phyloP scores from a whole-genome alignment of 1,284 basidiomycete species.

The Pholiota adiposa region DNA sequence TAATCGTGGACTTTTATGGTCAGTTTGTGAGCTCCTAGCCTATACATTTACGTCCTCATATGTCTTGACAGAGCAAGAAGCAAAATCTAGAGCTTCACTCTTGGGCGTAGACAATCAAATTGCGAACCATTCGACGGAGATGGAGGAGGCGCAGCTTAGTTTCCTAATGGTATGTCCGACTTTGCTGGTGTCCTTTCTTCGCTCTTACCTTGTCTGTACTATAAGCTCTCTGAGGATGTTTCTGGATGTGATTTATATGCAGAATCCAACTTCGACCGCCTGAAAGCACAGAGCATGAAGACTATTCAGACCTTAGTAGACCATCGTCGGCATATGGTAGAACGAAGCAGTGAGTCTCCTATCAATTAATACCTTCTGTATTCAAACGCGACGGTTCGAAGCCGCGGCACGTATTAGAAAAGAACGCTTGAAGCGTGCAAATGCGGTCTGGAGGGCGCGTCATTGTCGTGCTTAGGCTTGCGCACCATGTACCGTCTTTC shows the following conservation, averaged over 20 bases:
- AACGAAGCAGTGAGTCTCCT: conserved; percentile 6
- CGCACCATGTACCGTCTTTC: too few species aligned
- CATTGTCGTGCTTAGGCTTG: background rate
- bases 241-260: conserved; percentile 1
- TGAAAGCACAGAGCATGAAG: conserved; percentile 16
- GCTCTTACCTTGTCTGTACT: too few species aligned
- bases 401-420: conserved; percentile 5
- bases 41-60: too few species aligned
- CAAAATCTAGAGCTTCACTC: background rate
- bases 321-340: conserved; percentile 12
- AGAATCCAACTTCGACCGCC: conserved; percentile 13
- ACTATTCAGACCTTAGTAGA: conserved; percentile 12
- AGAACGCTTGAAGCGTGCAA: background rate
- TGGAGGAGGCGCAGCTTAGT: background rate
- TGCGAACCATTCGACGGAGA: background rate
- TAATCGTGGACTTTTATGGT: background rate
- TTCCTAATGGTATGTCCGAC: background rate
- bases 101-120: background rate
- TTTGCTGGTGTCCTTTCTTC: too few species aligned
- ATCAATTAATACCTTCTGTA: background rate
- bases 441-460: conserved; percentile 1
- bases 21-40: too few species aligned
- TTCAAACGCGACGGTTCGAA: background rate
- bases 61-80: background rate
- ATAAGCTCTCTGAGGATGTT: conserved; percentile 2